These are phyloP conservation scores for Malassezia sympodialis DNA, from an alignment of 1,284 basidiomycete genomes.

Conservation along the genomic window DNA sequence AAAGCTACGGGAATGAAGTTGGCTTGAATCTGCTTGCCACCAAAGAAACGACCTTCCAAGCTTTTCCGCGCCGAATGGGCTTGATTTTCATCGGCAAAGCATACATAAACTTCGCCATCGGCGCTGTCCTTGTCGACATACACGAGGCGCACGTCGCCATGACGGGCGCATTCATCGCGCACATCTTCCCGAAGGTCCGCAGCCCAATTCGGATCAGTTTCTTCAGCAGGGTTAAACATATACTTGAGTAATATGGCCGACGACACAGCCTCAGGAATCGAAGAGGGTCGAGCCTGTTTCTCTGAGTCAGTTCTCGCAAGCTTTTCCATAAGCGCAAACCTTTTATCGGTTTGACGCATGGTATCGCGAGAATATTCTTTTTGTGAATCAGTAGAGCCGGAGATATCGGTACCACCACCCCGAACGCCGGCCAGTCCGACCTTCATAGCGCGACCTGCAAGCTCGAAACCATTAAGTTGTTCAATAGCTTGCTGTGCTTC, in stretches of 20 bases:
- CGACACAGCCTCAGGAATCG: constrained; percentile 63
- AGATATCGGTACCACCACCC: neutral
- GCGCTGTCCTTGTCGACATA: constrained; percentile 81
- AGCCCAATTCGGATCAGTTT: constrained; percentile 93
- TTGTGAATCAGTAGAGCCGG: neutral
- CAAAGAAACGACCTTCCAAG: constrained; percentile 65
- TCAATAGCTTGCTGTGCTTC: constrained; percentile 92
- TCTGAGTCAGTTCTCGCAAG: constrained; percentile 30
- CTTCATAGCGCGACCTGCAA: constrained; percentile 70
- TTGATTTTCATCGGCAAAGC: constrained; percentile 67
- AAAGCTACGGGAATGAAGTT: constrained; percentile 19
- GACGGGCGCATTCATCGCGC: constrained; percentile 79
- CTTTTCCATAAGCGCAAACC: constrained; percentile 45
- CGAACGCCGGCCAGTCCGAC: constrained; percentile 26
- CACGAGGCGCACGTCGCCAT: constrained; percentile 74
- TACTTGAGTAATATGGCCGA: constrained; percentile 62
- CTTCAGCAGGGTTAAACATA: constrained; percentile 94
- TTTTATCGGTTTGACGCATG: constrained; percentile 24
- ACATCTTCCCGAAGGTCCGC: constrained; percentile 90
- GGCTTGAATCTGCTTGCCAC: constrained; percentile 40
- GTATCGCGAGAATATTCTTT: constrained; percentile 10
- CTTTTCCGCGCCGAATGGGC: constrained; percentile 76
- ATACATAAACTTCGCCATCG: constrained; percentile 84
- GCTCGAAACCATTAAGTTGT: constrained; percentile 95
- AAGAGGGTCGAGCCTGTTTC: constrained; percentile 49